Base-by-base conservation (phyloP, 73 alveolate genomes). In the Paramecium sexaurelia region DNA sequence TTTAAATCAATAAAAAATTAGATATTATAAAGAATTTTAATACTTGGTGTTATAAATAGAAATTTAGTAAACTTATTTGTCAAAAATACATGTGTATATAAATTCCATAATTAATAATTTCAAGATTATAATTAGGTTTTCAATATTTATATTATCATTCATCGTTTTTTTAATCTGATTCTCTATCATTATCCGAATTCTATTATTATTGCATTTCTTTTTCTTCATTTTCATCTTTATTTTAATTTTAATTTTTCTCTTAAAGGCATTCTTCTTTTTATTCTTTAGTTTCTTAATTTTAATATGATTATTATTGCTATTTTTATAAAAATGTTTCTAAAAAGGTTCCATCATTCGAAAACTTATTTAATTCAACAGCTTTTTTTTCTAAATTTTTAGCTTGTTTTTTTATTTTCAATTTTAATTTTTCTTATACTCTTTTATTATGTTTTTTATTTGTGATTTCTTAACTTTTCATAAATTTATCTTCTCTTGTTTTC, bases 321-420 rank as follows among this genome's bases (percentile, higher is more conserved):
- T 61, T 7, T 26, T 24, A 22, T 71, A 1, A 35, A 32, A n/a
- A 71, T 71, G 39, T 39, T 61, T 78, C 69, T 9, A 40, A 15
- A 40, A 40, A 78, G 7, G 90, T 20, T 37, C 90, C 90, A 43
- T 78, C 90, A 78, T 78, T 78, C 3, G 51, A 13, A 45, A 78
- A 78, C 41, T 78, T 24, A 78, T 78, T 78, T 9, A 40, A 78
- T 39, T 39, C 6, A 5, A 24, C 5, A 9, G 90, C 90, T 39
- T 39, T 13, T 78, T 45, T 78, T 39, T 78, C 90, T 41, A 40
- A 3, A 5, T 78, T 78, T 33, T 39, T 11, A 41, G 15, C 19
- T 41, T 39, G 55, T 43, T 78, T 39, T 45, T 78, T 78, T 22
- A 41, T 45, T 22, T 78, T 78, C n/a, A 41, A 19, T 43, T 78